A percentile compares a stretch with the other conserved stretches of the same genome.
Evolutionary conservation across 2,329 filamentous ascomycete genomes (phyloP).

Genomic region (Purpureocillium lavendulum): DNA sequence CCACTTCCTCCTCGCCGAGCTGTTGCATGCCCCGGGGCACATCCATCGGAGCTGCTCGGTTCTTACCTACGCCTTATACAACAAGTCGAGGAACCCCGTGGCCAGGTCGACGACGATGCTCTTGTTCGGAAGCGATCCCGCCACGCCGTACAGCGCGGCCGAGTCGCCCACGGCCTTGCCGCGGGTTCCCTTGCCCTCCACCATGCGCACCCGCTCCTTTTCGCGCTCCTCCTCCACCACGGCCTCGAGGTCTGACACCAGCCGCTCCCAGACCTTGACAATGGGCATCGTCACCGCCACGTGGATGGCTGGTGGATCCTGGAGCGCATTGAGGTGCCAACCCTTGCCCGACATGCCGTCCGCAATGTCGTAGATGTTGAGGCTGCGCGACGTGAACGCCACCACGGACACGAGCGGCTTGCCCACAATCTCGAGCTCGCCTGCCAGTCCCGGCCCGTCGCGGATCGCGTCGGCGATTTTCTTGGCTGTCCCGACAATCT

Average conservation of each 20-base stretch:
- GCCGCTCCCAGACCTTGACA: slow-evolving; percentile 67
- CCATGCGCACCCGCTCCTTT: slow-evolving; percentile 65
- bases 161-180: slow-evolving; percentile 68
- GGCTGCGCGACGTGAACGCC: slow-evolving; percentile 72
- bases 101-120: slow-evolving; percentile 86
- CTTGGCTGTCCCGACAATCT: slow-evolving; percentile 82
- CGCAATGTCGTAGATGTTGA: slow-evolving; percentile 90
- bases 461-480: slow-evolving; percentile 70
- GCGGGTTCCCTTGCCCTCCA: slow-evolving; percentile 58
- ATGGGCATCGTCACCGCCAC: slow-evolving; percentile 88
- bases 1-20: too few species aligned
- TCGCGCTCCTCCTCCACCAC: slow-evolving; percentile 67
- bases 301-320: slow-evolving; percentile 86
- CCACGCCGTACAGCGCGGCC: slow-evolving; percentile 88
- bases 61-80: slow-evolving; percentile 69
- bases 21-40: too few species aligned
- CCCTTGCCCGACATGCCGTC: slow-evolving; percentile 78
- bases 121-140: slow-evolving; percentile 91
- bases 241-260: slow-evolving; percentile 64
- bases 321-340: slow-evolving; percentile 94
- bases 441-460: slow-evolving; percentile 56
- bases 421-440: slow-evolving; percentile 73
- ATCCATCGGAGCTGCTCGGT: too few species aligned
- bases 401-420: slow-evolving; percentile 84
- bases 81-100: slow-evolving; percentile 80